These are phyloP conservation scores for Phytophthora pistaciae DNA, from an alignment of 352 stramenopile species.

Conservation along the genomic window DNA sequence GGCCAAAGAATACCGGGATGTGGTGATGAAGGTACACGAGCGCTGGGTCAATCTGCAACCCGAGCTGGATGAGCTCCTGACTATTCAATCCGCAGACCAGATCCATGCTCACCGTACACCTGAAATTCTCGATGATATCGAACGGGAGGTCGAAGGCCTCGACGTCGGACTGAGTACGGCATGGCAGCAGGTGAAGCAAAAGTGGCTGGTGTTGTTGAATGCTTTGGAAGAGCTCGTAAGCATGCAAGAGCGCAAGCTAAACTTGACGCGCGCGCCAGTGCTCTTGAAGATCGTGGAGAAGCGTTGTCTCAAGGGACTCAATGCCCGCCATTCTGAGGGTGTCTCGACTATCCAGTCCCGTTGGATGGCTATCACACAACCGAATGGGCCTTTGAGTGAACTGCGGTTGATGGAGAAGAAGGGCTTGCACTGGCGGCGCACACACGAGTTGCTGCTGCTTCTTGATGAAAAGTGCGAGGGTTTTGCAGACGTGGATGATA, in stretches of 20 bases:
- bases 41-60: conserved; percentile 79
- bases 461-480: conserved; percentile 81
- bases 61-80: conserved; percentile 64
- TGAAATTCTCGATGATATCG: conserved; percentile 52
- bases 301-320: conserved; percentile 68
- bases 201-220: conserved; percentile 58
- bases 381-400: conserved; percentile 66
- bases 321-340: conserved; percentile 57
- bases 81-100: conserved; percentile 53
- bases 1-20: conserved; percentile 50
- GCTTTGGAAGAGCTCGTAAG: conserved; percentile 62
- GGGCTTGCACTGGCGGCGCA: conserved; percentile 75
- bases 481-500: conserved; percentile 64
- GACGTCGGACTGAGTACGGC: conserved; percentile 70
- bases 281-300: conserved; percentile 59
- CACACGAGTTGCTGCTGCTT: conserved; percentile 71
- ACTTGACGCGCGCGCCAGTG: conserved; percentile 61
- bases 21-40: conserved; percentile 67
- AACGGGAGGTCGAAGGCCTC: conserved; percentile 62
- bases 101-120: conserved; percentile 70
- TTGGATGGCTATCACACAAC: conserved; percentile 77
- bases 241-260: conserved; percentile 72
- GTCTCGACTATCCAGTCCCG: conserved; percentile 78
- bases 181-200: conserved; percentile 65
- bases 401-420: conserved; percentile 76